Conservation (phyloP, 1,284 basidiomycete species). For the Ustilago nuda region DNA sequence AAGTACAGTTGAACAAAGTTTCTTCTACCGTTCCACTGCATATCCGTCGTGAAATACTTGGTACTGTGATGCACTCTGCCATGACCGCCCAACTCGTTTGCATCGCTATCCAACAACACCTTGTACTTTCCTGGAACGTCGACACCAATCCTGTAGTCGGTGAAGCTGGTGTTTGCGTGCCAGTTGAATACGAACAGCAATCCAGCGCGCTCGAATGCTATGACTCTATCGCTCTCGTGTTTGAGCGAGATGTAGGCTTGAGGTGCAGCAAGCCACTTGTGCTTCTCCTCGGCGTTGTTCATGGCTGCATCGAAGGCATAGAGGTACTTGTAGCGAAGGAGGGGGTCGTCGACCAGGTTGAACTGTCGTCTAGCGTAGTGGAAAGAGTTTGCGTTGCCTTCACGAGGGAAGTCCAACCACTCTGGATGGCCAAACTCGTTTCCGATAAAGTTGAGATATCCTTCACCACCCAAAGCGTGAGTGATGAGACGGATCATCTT, state of each 20-base stretch:
- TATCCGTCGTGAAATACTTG: constrained; percentile 82
- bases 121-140: constrained; percentile 87
- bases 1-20: constrained; percentile 81
- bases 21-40: constrained; percentile 90
- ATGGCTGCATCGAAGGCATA: constrained; percentile 94
- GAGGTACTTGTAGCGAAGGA: constrained; percentile 90
- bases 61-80: constrained; percentile 77
- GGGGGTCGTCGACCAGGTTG: constrained; percentile 87
- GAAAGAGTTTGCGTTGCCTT: constrained; percentile 93
- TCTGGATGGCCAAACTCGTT: constrained; percentile 98
- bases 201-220: constrained; percentile 92
- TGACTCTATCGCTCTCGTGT: constrained; percentile 77
- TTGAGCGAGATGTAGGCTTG: constrained; percentile 79
- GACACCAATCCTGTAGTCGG: constrained; percentile 92
- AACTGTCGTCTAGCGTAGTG: constrained; percentile 90
- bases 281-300: constrained; percentile 84
- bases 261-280: constrained; percentile 84
- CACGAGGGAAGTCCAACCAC: constrained; percentile 99
- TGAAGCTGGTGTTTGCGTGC: constrained; percentile 86
- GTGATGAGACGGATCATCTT: constrained; percentile 96
- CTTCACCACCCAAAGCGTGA: constrained; percentile 92
- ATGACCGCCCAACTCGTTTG: constrained; percentile 85
- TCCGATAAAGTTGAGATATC: constrained; percentile 97
- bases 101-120: constrained; percentile 83
- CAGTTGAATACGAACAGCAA: constrained; percentile 97